Percentiles rank a stretch among this genome's conserved stretches.
Conservation (phyloP, 164 flowering plant species). For the Chimonanthus praecox region DNA sequence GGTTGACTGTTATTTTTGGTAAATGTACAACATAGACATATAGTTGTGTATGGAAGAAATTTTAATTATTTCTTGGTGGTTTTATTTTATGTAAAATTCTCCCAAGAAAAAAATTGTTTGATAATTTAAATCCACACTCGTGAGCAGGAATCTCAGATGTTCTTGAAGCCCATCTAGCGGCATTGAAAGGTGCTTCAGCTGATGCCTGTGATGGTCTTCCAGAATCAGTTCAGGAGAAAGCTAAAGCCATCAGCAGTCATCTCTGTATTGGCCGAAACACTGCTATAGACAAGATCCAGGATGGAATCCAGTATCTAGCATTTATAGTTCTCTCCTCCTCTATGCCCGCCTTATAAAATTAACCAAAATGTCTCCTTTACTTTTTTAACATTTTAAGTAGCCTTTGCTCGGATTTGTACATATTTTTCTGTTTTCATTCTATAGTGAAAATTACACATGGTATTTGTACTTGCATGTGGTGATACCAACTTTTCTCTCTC, state of each 20-base stretch:
- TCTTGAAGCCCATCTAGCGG: slow-evolving; percentile 64
- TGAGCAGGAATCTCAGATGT: slow-evolving; percentile 59
- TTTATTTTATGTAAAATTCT: background rate
- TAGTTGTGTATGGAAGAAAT: background rate
- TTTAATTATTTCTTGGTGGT: background rate
- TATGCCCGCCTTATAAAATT: slow-evolving; percentile 48
- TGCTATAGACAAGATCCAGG: slow-evolving; percentile 69
- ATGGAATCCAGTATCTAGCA: slow-evolving; percentile 73
- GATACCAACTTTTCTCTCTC: no score
- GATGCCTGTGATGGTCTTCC: slow-evolving; percentile 42
- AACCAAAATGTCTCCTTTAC: background rate
- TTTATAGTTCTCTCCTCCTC: slow-evolving; percentile 70
- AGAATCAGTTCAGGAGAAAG: slow-evolving; percentile 58
- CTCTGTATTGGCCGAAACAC: slow-evolving; percentile 51
- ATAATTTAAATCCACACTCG: background rate
- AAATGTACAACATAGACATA: background rate
- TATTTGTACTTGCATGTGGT: no score
- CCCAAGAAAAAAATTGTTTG: background rate
- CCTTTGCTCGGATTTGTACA: slow-evolving; percentile 10
- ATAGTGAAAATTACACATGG: background rate
- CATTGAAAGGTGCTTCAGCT: slow-evolving; percentile 45
- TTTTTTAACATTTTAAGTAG: background rate
- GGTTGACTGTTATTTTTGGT: background rate
- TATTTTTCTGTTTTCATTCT: background rate
- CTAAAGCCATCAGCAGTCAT: slow-evolving; percentile 46